phyloP scores from a whole-genome alignment of 495 filamentous ascomycete genomes.

The Lasiosphaeris hirsuta region DNA sequence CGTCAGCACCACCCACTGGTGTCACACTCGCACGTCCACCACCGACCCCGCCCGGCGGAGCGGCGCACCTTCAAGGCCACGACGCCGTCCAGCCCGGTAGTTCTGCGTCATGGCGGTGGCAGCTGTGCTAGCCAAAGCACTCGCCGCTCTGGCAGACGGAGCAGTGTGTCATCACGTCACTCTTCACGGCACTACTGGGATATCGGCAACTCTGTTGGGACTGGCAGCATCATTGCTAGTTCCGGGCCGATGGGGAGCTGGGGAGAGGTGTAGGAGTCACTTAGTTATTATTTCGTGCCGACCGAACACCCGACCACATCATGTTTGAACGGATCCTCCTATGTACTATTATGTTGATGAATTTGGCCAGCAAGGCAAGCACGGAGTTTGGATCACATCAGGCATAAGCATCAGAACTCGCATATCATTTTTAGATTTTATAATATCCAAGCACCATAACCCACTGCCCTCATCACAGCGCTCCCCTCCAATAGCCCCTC shows the following conservation, averaged over 20 bases:
- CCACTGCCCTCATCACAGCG: no score
- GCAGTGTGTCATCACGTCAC: slow-evolving; percentile 59
- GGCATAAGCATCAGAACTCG: no score
- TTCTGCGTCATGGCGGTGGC: slow-evolving; percentile 52
- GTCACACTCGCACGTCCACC: slow-evolving; percentile 37
- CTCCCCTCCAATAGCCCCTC: no score
- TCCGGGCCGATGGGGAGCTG: slow-evolving; percentile 67
- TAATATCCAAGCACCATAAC: no score
- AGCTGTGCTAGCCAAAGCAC: slow-evolving; percentile 82
- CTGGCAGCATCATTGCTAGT: slow-evolving; percentile 62
- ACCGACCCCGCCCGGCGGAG: slow-evolving; percentile 48
- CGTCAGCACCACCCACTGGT: slow-evolving; percentile 83
- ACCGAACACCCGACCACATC: no score
- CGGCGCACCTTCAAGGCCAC: slow-evolving; percentile 51
- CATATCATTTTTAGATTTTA: no score
- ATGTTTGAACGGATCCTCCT: no score
- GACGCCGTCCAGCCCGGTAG: slow-evolving; percentile 43
- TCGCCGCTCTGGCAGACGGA: slow-evolving; percentile 55
- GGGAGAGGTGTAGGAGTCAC: slow-evolving; percentile 58
- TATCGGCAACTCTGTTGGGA: slow-evolving; percentile 72
- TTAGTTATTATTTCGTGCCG: background rate
- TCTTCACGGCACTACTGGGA: slow-evolving; percentile 76
- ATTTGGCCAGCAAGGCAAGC: slow-evolving; percentile 1
- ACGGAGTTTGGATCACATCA: slow-evolving; percentile 5
- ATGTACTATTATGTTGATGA: slow-evolving; percentile 19